Base-by-base conservation (phyloP, 2,329 filamentous ascomycete species). In the Decorospora gaudefroyi region DNA sequence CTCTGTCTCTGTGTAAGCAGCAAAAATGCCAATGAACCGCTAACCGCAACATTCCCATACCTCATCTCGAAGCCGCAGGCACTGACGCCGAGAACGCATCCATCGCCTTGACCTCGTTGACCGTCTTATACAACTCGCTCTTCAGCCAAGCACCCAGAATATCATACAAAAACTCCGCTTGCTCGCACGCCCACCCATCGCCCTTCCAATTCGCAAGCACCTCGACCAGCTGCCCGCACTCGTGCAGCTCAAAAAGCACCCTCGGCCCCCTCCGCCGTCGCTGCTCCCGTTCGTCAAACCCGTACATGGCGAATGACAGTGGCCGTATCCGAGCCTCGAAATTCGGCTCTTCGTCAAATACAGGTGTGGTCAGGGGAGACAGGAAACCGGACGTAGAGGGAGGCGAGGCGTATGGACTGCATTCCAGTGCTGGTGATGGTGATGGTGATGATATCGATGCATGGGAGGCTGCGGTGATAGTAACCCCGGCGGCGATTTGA, bases 71-170 rank as follows among this genome's bases (percentile, higher is more conserved):
- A n/a, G n/a, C n/a, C n/a, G n/a, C 11, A 33, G 8, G 9, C 11
- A 12, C 9, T 21, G 7, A 10, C 5, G n/a, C n/a, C 11, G 6
- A 12, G 13, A 32, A 0, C 23, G 46, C 21, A n/a, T 42, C 37
- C 29, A 12, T 42, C 28, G 50, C 48, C 36, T 57, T 55, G 5
- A 67, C 55, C 36, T 65, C 52, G 30, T 49, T 49, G 12, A 62
- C 35, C 17, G 61, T 66, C 53, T 57, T 65, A 39, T 53, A 57
- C 34, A 67, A 40, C 46, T 66, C 58, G 30, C 52, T 62, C 56
- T 65, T 64, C 33, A 68, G 36, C 65, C 65, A 68, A 18, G 60
- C 55, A 22, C 65, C 64, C 3, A 68, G 46, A 9, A 62, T 53
- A 45, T 62, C 61, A 32, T 67, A 68, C 30, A 67, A 30, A 18